Conservation (phyloP, 2,329 filamentous ascomycete species). For the Aspergillus unguis region DNA sequence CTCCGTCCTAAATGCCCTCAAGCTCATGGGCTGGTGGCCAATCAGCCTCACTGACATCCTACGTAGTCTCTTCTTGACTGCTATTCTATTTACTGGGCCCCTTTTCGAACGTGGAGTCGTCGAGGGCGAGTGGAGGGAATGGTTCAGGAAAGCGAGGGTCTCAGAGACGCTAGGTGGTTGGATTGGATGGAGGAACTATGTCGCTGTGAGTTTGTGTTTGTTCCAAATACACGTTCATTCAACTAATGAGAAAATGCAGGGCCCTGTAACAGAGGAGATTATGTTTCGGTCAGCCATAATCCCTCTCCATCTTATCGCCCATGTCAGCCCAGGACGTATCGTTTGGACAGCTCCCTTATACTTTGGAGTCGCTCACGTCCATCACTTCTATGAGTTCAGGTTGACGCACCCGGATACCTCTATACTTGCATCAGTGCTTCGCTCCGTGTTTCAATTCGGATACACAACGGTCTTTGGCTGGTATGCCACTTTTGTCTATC, state of each 20-base stretch:
- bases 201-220: constrained; percentile 62
- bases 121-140: constrained; percentile 66
- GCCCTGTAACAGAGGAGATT: constrained; percentile 86
- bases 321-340: constrained; percentile 54
- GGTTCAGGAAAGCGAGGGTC: constrained; percentile 56
- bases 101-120: constrained; percentile 76
- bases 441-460: constrained; percentile 76
- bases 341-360: constrained; percentile 82
- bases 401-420: constrained; percentile 72
- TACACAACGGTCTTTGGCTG: constrained; percentile 94
- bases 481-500: constrained; percentile 83
- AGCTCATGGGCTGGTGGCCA: constrained; percentile 79
- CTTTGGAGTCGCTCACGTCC: constrained; percentile 88
- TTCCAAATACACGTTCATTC: constrained; percentile 11
- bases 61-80: constrained; percentile 66
- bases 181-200: constrained; percentile 80
- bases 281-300: constrained; percentile 87
- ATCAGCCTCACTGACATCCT: constrained; percentile 62
- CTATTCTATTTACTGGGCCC: constrained; percentile 76
- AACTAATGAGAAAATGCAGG: constrained; percentile 46
- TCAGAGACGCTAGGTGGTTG: constrained; percentile 65
- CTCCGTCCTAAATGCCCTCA: constrained; percentile 56
- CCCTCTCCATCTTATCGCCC: constrained; percentile 73
- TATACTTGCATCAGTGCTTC: constrained; percentile 59
- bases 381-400: constrained; percentile 94